These are phyloP conservation scores for Theileria orientalis DNA, from an alignment of 169 alveolate species.

Conservation along the genomic window DNA sequence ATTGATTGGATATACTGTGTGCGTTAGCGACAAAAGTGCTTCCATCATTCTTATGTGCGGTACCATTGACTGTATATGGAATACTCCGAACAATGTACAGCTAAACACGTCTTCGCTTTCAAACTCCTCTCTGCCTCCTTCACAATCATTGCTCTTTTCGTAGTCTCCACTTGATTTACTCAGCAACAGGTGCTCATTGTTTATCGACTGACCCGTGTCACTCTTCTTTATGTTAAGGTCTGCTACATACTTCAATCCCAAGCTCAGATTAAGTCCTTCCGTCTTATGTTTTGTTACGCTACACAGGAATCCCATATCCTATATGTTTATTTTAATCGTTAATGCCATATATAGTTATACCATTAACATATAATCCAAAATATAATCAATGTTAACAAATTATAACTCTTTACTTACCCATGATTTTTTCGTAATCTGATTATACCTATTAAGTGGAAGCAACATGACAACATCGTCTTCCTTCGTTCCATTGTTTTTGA, in stretches of 20 bases:
- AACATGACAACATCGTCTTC: slow-evolving; percentile 73
- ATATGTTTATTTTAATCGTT: no score
- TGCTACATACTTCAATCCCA: slow-evolving; percentile 16
- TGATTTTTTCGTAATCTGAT: no score
- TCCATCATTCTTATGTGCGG: slow-evolving; percentile 71
- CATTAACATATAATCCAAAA: no score
- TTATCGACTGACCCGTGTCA: not conserved
- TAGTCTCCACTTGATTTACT: not conserved
- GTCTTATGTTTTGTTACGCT: slow-evolving; percentile 29
- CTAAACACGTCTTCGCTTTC: slow-evolving; percentile 4
- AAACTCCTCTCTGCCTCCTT: slow-evolving; percentile 6
- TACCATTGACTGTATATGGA: slow-evolving; percentile 23
- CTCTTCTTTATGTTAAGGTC: not conserved
- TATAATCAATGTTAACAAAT: no score
- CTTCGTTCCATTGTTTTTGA: slow-evolving; percentile 51
- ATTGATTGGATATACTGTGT: slow-evolving; percentile 51
- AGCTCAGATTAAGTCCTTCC: not conserved
- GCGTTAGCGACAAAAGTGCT: slow-evolving; percentile 67
- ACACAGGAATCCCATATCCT: slow-evolving; percentile 36
- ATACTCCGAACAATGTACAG: slow-evolving; percentile 14
- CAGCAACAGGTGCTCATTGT: no score
- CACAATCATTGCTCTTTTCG: not conserved
- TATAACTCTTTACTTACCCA: no score
- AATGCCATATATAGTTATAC: no score
- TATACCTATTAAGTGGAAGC: no score